Percentiles rank a stretch among this genome's conserved stretches.
These are phyloP conservation scores for Ceratocystis huliohia DNA, from an alignment of 2,329 filamentous ascomycete species.

Conservation along the genomic window DNA sequence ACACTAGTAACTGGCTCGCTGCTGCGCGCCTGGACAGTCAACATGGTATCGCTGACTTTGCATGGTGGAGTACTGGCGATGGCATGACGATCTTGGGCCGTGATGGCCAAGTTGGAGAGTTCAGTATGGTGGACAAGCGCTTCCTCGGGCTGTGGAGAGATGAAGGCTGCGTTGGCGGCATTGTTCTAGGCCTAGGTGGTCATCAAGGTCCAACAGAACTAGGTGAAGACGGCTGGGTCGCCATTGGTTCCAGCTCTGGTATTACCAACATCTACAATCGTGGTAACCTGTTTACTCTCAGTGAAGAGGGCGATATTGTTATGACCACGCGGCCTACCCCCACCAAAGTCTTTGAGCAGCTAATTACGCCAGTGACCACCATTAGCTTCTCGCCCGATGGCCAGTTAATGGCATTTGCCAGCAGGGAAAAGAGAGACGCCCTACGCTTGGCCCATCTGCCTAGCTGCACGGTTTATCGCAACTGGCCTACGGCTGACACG, in stretches of 20 bases:
- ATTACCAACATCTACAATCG: slow-evolving; percentile 93
- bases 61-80: slow-evolving; percentile 78
- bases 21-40: slow-evolving; percentile 70
- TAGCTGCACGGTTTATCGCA: slow-evolving; percentile 84
- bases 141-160: slow-evolving; percentile 79
- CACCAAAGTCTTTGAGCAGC: slow-evolving; percentile 62
- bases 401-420: slow-evolving; percentile 77
- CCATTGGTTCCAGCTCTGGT: slow-evolving; percentile 71
- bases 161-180: slow-evolving; percentile 77
- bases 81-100: slow-evolving; percentile 74
- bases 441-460: slow-evolving; percentile 79
- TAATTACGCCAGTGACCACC: slow-evolving; percentile 72
- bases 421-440: slow-evolving; percentile 77
- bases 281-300: slow-evolving; percentile 41
- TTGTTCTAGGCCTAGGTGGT: slow-evolving; percentile 67
- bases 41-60: slow-evolving; percentile 78
- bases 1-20: slow-evolving; percentile 75
- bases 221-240: slow-evolving; percentile 79
- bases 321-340: slow-evolving; percentile 61
- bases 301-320: slow-evolving; percentile 27
- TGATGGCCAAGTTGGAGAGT: slow-evolving; percentile 84
- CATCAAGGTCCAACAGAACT: slow-evolving; percentile 46
- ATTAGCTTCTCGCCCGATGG: slow-evolving; percentile 77
- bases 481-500: slow-evolving; percentile 90
- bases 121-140: slow-evolving; percentile 53